Base-by-base conservation (phyloP, 2,329 filamentous ascomycete genomes). In the Rhinocladiella similis region DNA sequence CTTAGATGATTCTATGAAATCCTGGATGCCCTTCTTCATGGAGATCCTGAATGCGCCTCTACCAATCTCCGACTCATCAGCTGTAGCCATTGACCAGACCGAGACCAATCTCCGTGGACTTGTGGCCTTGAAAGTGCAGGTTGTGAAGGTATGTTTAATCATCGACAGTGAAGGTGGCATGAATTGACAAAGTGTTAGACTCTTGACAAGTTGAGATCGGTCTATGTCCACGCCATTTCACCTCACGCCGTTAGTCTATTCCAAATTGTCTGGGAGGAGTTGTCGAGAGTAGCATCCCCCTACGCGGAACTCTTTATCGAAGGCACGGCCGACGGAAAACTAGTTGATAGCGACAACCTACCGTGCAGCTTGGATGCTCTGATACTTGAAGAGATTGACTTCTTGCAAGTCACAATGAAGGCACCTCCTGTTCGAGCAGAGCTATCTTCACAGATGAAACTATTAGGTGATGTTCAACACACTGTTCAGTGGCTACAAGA, bases 331-430 rank as follows among this genome's bases (percentile, higher is more conserved):
- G 92, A 97, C 73, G 90, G 91, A 53, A 86, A 93, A 36, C 75
- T 97, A 33, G 61, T 62, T 39, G 92, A 96, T 71, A 84, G 89
- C 3, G 93, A 99, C 70, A 87, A 87, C 41, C 80, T 99, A n/a
- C 91, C 93, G 0, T 97, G 96, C 73, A 96, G 92, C 1, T 80
- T 99, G 20, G 94, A 99, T 73, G 94, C 96, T 68, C 81, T 99
- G 50, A 86, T 97, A 3, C 78, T 97, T 6, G 94, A 99, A 72
- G 92, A 97, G 72, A 80, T 99, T 20, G 94, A 99, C 73, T 92
- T 97, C 68, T 83, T 99, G 70, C 94, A 96, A 73, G 87, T 91
- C 56, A 92, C 92, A 71, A 82, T 99, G 62, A 87, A 90, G 62
- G 93, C 93, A 5, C 87, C 90, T 3, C 90, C 91, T 0, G 92